Evolutionary conservation across 1,139 yeast genomes (phyloP), one percentile per base, ranked within the genome.

Genomic region (Sugiyamaella japonica): DNA sequence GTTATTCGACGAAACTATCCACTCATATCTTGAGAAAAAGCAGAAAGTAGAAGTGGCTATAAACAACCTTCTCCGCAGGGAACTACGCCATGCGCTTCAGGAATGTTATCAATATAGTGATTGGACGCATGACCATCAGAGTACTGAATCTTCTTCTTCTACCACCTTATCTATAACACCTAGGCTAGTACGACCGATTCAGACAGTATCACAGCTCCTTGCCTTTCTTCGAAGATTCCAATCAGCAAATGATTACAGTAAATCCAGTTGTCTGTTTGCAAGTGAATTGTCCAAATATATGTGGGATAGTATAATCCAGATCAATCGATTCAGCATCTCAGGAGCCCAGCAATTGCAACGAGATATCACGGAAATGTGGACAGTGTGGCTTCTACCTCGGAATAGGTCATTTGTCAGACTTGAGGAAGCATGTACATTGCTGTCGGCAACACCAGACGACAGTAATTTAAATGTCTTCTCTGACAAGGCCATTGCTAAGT

Each of bases 221-320:
- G 67, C 65, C 2, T 73, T 55, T 68, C 69, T 75, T 57, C 71
- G 66, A 41, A 66, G 64, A 57, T 64, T 70, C 67, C 75, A 59
- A 58, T 72, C 55, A 63, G 70, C 50, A 25, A 66, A 63, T 32
- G 70, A 66, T 55, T 49, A 59, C 23, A 53, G 57, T 8, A 66
- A 66, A 31, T 54, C 75, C 10, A 43, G 62, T 8, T 59, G 69
- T 13, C 61, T 62, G 8, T 69, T 85, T 1, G 76, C 85, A 0
- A 67, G 75, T 7, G 70, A 76, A 1, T 63, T 86, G 25, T 78
- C 84, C 8, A 70, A 71, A 29, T 76, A 82, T 46, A 69, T 84
- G 58, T 74, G 77, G 63, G 86, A 83, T 59, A 80, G 81, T 54
- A 76, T 86, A 48, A 73, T 86, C 48, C 82, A 85, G 58, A 80